Percentiles rank a stretch among this genome's conserved stretches.
Evolutionary conservation across 768 basidiomycete genomes (phyloP).

Genomic region (Leucocoprinus sp.): DNA sequence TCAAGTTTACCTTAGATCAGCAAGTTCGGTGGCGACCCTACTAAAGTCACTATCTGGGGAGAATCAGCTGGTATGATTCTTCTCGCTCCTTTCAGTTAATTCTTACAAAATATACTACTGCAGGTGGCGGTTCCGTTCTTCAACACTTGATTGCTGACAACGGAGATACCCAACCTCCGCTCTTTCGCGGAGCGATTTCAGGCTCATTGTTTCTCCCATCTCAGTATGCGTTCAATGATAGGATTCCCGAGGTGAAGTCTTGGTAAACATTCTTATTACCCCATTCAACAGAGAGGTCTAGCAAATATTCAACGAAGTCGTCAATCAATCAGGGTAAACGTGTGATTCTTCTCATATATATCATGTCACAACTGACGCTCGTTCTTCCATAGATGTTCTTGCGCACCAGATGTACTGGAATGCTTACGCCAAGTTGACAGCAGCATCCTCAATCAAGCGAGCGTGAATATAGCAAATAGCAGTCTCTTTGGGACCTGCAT

Average conservation of each 20-base stretch:
- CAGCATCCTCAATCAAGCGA: slow-evolving; percentile 25
- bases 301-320: slow-evolving; percentile 25
- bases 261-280: neutral
- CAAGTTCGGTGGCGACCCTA: slow-evolving; percentile 34
- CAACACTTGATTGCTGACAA: slow-evolving; percentile 40
- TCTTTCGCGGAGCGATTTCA: slow-evolving; percentile 36
- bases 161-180: slow-evolving; percentile 34
- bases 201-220: slow-evolving; percentile 38
- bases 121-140: slow-evolving; percentile 39
- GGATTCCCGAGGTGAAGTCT: slow-evolving; percentile 27
- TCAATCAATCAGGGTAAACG: slow-evolving; percentile 13
- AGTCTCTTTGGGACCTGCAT: slow-evolving; percentile 33
- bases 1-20: slow-evolving; percentile 21
- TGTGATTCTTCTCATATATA: neutral
- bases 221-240: slow-evolving; percentile 36
- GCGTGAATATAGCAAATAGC: slow-evolving; percentile 21
- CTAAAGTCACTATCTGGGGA: slow-evolving; percentile 34
- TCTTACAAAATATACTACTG: slow-evolving; percentile 29
- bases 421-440: slow-evolving; percentile 32
- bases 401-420: slow-evolving; percentile 23
- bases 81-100: slow-evolving; percentile 28
- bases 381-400: slow-evolving; percentile 24
- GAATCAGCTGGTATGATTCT: slow-evolving; percentile 27
- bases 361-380: neutral
- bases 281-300: slow-evolving; percentile 13